These are phyloP conservation scores for Xerocomus minutiporus DNA, from an alignment of 1,284 basidiomycete species.

Conservation along the genomic window DNA sequence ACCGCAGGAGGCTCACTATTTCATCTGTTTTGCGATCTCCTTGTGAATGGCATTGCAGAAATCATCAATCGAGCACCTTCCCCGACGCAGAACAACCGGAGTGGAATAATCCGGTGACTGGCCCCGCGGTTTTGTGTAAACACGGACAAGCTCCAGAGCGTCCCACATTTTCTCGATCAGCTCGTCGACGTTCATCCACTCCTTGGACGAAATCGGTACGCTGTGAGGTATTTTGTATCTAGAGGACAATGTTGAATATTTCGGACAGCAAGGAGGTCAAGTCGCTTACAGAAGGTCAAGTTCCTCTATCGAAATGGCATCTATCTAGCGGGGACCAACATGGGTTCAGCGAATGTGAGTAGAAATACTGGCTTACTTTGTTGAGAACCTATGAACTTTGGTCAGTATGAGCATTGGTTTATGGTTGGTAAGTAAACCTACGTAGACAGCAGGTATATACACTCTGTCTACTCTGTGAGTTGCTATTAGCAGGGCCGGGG, in stretches of 20 bases:
- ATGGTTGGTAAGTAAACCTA: constrained; percentile 37
- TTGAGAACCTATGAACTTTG: constrained; percentile 57
- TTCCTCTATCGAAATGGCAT: constrained; percentile 98
- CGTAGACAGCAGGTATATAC: constrained; percentile 90
- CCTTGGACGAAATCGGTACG: constrained; percentile 88
- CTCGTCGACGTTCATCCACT: constrained; percentile 98
- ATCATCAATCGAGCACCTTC: constrained; percentile 80
- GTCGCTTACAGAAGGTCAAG: constrained; percentile 79
- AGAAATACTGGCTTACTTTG: constrained; percentile 45
- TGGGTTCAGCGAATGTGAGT: not conserved
- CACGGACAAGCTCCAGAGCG: constrained; percentile 82
- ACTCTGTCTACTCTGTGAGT: constrained; percentile 50
- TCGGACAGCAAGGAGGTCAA: not conserved
- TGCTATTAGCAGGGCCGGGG: not conserved
- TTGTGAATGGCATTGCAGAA: constrained; percentile 90
- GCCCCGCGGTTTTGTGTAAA: constrained; percentile 95
- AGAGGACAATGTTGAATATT: constrained; percentile 15
- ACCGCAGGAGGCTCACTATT: constrained; percentile 56
- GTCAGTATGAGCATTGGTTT: constrained; percentile 6
- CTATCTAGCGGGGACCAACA: constrained; percentile 64
- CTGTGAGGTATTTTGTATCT: constrained; percentile 91
- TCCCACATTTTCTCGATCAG: constrained; percentile 90
- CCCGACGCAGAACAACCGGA: constrained; percentile 76
- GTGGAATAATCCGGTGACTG: constrained; percentile 82
- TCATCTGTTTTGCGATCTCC: constrained; percentile 90